Percentiles rank a stretch among this genome's conserved stretches.
These are phyloP conservation scores for Colletotrichum sojae DNA, from an alignment of 2,329 filamentous ascomycete species.

Conservation along the genomic window DNA sequence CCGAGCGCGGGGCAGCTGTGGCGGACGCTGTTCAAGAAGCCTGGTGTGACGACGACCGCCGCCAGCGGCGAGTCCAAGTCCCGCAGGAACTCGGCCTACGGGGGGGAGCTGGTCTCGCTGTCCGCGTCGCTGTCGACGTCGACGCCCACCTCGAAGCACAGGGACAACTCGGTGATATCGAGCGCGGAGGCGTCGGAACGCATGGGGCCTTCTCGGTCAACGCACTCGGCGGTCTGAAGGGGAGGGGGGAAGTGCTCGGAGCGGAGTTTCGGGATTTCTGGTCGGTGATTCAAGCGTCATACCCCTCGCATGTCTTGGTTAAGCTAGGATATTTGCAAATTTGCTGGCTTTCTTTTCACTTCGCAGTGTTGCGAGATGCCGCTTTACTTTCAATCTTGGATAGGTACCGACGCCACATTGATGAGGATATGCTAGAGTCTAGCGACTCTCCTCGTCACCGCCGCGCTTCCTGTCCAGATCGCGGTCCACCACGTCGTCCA, in stretches of 20 bases:
- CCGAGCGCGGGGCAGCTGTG: constrained; percentile 7
- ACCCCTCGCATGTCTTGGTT: too few relatives aligned
- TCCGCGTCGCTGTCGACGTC: neutral
- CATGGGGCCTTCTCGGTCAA: neutral
- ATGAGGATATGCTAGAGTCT: too few relatives aligned
- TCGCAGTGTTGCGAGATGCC: too few relatives aligned
- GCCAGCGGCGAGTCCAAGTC: neutral
- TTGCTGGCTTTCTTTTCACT: too few relatives aligned
- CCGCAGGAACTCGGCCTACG: neutral
- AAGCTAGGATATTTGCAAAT: too few relatives aligned
- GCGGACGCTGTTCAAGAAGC: constrained; percentile 6
- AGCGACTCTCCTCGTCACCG: constrained; percentile 4
- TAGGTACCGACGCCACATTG: too few relatives aligned
- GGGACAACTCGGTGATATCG: constrained; percentile 1
- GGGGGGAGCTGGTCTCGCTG: neutral
- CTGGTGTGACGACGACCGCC: too few relatives aligned
- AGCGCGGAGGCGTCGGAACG: neutral
- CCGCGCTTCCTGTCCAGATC: constrained; percentile 36
- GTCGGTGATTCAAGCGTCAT: neutral
- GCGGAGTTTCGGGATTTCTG: neutral
- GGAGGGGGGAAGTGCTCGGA: neutral
- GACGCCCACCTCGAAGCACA: neutral
- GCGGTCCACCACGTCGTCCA: constrained; percentile 57
- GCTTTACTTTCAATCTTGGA: too few relatives aligned
- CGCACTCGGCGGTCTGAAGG: neutral